Conservation (phyloP, 2,329 filamentous ascomycete genomes). For the Xylaria multiplex region DNA sequence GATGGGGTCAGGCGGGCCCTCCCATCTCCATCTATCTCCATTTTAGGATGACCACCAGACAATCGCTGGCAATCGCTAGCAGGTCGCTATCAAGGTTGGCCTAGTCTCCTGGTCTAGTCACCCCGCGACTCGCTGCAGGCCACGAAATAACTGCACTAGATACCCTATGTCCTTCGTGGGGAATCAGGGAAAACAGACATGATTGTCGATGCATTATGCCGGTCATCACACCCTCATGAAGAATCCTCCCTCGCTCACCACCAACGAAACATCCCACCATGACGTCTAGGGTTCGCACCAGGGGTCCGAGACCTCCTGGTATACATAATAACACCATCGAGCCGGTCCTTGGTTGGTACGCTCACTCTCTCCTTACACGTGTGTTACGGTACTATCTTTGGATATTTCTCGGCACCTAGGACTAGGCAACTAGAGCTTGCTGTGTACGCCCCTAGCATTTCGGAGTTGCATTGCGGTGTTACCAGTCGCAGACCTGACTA, state of each 20-base stretch:
- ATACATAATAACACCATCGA: not conserved
- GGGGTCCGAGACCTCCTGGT: constrained; percentile 10
- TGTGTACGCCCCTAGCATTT: not conserved
- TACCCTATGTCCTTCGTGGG: constrained; percentile 6
- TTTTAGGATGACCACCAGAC: constrained; percentile 27
- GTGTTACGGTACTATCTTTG: constrained; percentile 13
- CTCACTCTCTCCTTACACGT: not conserved
- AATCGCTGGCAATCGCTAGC: constrained; percentile 9
- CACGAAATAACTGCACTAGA: not conserved
- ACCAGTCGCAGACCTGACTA: not conserved
- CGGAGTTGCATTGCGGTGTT: not conserved
- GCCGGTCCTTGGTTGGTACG: not conserved
- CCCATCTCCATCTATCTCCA: constrained; percentile 27
- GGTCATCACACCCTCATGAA: constrained; percentile 20
- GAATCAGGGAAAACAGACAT: constrained; percentile 21
- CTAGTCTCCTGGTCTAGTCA: constrained; percentile 2
- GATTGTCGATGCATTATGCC: constrained; percentile 26
- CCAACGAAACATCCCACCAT: constrained; percentile 13
- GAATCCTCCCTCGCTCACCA: not conserved
- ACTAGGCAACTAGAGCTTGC: too few relatives aligned
- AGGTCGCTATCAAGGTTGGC: constrained; percentile 6
- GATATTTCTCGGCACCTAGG: constrained; percentile 1
- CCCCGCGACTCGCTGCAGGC: constrained; percentile 21
- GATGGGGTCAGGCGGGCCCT: constrained; percentile 35
- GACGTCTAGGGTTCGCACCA: constrained; percentile 11